Base-by-base conservation (phyloP, 169 alveolate genomes). In the Besnoitia besnoiti region DNA sequence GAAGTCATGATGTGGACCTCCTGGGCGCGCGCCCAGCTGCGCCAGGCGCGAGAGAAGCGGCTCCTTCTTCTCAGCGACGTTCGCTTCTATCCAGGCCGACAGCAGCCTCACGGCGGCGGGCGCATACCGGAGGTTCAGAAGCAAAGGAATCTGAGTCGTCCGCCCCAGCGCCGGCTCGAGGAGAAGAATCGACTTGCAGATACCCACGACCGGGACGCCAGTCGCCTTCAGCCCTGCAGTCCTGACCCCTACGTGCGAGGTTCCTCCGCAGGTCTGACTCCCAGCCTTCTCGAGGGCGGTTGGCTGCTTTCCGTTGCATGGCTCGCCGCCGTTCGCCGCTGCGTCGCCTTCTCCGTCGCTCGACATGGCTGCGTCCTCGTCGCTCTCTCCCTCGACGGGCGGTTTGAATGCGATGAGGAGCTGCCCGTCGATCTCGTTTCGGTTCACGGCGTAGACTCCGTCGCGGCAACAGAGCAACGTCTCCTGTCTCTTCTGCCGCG, bases 361-460 rank as follows among this genome's bases (percentile, higher is more conserved):
- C 44, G 24, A 16, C 33, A n/a, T 19, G 67, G 5, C 67, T 55
- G 33, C 67, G 67, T 19, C 3, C 67, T n/a, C n/a, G 7, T 21
- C n/a, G 30, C 24, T n/a, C 30, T 55, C 67, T 49, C 14, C 55
- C n/a, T n/a, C n/a, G n/a, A n/a, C n/a, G 79, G 14, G 55, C 0
- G 87, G 87, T n/a, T 21, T 14, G 7, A 40, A 77, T 5, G 87
- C 87, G 21, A 77, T 77, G 30, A 77, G 55, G 39, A 77, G 55
- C 59, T 77, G 87, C 21, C 87, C 87, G 37, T 77, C 87, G 40
- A 77, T 77, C 59, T 37, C 87, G 40, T 77, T 77, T 12, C 87
- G 87, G 14, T 40, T 37, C 19, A 77, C 87, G 19, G n/a, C 14
- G 40, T 77, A 77, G 33, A 42, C 87, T 14, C 40, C 59, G 24